Conservation (phyloP, 2,329 filamentous ascomycete species). For the Fusarium fujikuroi region DNA sequence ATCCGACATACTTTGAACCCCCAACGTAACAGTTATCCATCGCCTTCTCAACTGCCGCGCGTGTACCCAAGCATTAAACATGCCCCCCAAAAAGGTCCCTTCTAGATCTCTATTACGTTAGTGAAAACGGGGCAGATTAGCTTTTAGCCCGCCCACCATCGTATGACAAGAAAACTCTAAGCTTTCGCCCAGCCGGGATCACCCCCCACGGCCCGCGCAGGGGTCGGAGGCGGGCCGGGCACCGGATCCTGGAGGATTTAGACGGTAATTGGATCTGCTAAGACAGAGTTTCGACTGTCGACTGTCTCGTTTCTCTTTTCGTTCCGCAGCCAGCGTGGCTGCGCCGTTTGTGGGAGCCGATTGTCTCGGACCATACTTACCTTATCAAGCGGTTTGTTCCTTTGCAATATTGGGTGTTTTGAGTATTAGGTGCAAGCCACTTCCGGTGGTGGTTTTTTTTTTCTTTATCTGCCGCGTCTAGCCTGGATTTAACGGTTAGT, state of each 20-base stretch:
- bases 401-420: background rate
- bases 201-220: conserved; percentile 8
- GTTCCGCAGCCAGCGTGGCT: background rate
- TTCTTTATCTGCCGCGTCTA: background rate
- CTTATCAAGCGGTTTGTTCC: background rate
- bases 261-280: background rate
- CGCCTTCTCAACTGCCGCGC: background rate
- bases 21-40: background rate
- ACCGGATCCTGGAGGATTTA: background rate
- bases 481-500: background rate
- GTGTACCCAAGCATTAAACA: background rate
- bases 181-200: conserved; percentile 33
- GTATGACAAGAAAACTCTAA: conserved; percentile 16
- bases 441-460: background rate
- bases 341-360: background rate
- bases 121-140: background rate
- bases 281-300: background rate
- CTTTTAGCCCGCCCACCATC: conserved; percentile 1
- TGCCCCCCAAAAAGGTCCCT: background rate
- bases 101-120: background rate
- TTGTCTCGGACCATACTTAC: background rate
- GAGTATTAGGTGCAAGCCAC: background rate
- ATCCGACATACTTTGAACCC: background rate
- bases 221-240: conserved; percentile 15
- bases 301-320: background rate